These are phyloP conservation scores for Fusarium multiceps DNA, from an alignment of 2,329 filamentous ascomycete genomes.

Conservation along the genomic window DNA sequence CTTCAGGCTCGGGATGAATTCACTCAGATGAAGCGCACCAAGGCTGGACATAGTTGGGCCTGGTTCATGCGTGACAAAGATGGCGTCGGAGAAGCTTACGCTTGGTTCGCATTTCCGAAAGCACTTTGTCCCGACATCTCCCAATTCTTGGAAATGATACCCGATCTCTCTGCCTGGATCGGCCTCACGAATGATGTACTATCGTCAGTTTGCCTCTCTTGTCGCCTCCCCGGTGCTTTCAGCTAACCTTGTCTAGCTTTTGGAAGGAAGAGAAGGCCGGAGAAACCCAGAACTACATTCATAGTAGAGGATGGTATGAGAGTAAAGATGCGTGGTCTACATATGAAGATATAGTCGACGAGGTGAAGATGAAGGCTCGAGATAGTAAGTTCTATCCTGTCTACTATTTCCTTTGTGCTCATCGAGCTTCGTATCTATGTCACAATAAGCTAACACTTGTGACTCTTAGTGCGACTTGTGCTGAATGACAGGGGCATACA, in stretches of 20 bases:
- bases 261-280: constrained; percentile 22
- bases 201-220: not conserved
- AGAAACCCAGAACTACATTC: constrained; percentile 16
- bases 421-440: too few relatives aligned
- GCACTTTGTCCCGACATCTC: constrained; percentile 3
- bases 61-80: constrained; percentile 31
- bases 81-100: constrained; percentile 14
- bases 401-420: too few relatives aligned
- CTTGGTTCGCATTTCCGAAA: constrained; percentile 22
- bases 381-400: not conserved
- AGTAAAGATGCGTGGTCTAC: not conserved
- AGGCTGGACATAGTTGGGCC: constrained; percentile 8
- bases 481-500: not conserved
- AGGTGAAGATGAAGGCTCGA: not conserved
- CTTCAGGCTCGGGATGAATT: constrained; percentile 17
- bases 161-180: constrained; percentile 13
- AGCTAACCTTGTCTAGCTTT: not conserved
- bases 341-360: not conserved
- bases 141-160: constrained; percentile 20
- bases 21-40: not conserved
- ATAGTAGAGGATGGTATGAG: constrained; percentile 20
- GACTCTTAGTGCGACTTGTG: not conserved
- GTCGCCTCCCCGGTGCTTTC: too few relatives aligned
- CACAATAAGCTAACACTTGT: not conserved
- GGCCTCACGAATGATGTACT: constrained; percentile 9